These are phyloP conservation scores for Lactarius psammicola DNA, from an alignment of 768 basidiomycete genomes.

Conservation along the genomic window DNA sequence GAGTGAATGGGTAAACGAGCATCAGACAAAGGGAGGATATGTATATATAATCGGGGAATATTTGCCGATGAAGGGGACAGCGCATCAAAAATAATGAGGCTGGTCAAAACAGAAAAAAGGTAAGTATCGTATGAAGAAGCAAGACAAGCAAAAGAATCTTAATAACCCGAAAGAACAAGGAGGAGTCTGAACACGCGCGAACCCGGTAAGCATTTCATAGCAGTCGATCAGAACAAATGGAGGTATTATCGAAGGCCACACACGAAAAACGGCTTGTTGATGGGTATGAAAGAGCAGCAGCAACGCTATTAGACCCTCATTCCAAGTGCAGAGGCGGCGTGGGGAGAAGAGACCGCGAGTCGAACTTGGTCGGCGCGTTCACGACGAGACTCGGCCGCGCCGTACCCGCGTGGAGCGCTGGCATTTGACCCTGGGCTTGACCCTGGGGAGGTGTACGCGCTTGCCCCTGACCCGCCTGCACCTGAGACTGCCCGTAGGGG, in stretches of 20 bases:
- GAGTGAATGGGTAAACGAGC: constrained; percentile 3
- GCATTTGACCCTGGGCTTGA: constrained; percentile 24
- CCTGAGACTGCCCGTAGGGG: constrained; percentile 24
- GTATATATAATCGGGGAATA: constrained; percentile 8
- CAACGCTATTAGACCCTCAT: constrained; percentile 20
- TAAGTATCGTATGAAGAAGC: not conserved
- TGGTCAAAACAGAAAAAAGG: not conserved
- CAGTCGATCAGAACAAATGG: not conserved
- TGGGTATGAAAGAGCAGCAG: not conserved
- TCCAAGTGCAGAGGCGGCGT: constrained; percentile 27
- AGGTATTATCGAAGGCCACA: constrained; percentile 16
- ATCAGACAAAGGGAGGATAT: not conserved
- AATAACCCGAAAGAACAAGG: constrained; percentile 11
- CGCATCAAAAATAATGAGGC: not conserved
- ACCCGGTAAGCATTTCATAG: constrained; percentile 16
- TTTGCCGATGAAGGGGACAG: not conserved
- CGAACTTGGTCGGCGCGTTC: constrained; percentile 26
- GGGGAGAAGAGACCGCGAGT: constrained; percentile 28
- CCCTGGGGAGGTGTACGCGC: constrained; percentile 25
- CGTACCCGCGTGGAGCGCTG: constrained; percentile 25
- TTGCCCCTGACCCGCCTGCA: constrained; percentile 16
- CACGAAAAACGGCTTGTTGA: not conserved
- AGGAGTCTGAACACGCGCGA: not conserved
- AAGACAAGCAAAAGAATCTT: constrained; percentile 3
- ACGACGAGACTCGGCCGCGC: constrained; percentile 20